Evolutionary conservation across 306 rosid species (phyloP), one percentile per base, ranked within the genome.

Genomic region (Cucumis cinereus): DNA sequence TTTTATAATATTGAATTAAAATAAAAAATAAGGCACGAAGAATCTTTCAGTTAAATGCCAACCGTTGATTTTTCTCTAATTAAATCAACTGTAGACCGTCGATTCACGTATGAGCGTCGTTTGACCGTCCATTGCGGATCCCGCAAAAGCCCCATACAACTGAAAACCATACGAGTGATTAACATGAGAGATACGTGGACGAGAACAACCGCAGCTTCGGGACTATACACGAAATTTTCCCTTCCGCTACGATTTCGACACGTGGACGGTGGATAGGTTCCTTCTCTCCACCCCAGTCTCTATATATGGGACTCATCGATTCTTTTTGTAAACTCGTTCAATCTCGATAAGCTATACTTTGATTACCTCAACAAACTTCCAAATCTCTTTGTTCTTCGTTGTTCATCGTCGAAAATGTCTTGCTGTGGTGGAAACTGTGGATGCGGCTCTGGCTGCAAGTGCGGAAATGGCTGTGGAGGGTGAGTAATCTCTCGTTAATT

Each of bases 381-480:
- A 1, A 43, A 6, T 40, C 36, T 43, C 20, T 23, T 23, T 7
- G 12, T 43, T 43, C 56, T 23, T 69, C 23, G 22, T 23, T 69
- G 20, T 45, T 45, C 56, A 69, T 66, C 53, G 53, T 66, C 20
- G 57, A 69, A 24, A 45, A 76, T 76, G 79, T 61, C 79, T 11
- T 76, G 79, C 79, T 61, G 79, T 61, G 60, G 59, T 43, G 79
- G 79, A 76, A 76, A 76, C 59, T 76, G 79, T 61, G 79, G 79
- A 5, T 61, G 73, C 54, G 79, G 72, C 28, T 16, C 58, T 20
- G 47, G 8, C 72, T 76, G 72, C 61, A 47, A 61, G 60, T 76
- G 72, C 79, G 79, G 79, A 64, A 76, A 4, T 22, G 79, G 79
- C 47, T 77, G 73, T 12, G 73, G 73, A 45, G 79, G 73, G 79